Evolutionary conservation across 805 yeast genomes (phyloP), one percentile per base, ranked within the genome.

Genomic region (Saturnispora saitoi): DNA sequence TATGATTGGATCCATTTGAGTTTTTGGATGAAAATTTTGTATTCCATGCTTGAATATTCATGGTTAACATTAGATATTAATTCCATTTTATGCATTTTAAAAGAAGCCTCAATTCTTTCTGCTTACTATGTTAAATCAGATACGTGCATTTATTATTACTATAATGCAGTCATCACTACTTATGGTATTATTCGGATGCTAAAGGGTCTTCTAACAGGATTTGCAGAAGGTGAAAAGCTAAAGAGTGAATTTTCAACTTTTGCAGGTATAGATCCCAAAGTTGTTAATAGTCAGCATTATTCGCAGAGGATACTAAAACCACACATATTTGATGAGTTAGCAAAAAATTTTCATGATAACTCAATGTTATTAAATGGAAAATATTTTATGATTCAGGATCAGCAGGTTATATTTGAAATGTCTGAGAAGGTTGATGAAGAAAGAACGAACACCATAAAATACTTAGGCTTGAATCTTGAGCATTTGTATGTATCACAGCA

Each of bases 1-100:
- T 31, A 26, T 11, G 59, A 60, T 43, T 62, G 66, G 66, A 43
- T 56, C 20, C 63, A 61, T 48, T 28, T 63, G 3, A 43, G 43
- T 8, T 56, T 55, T 30, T 63, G 67, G 67, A 28, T 62, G 20
- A 24, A 31, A 3, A 50, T 54, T 6, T 42, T 61, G 4, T 6
- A 43, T 4, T 31, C 42, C 1, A 43, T 47, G 12, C 3, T 43
- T 3, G 52, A 49, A 12, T 32, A 39, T 2, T 53, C 47, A 8
- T 45, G 56, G 11, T 28, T 36, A 9, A 49, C 51, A 34, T 31
- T 56, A 8, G 61, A 61, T 42, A 22, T 56, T 1, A 50, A 54
- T 55, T 49, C 54, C 22, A 31, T 60, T 14, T 34, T 58, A 2
- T 49, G 54, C 26, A 4, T 58, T 8, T 42, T 61, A 5, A 50